A percentile compares a stretch with the other conserved stretches of the same genome.
These are phyloP conservation scores for Leptomonas pyrrhocoris DNA, from an alignment of 208 protist genomes.

Conservation along the genomic window DNA sequence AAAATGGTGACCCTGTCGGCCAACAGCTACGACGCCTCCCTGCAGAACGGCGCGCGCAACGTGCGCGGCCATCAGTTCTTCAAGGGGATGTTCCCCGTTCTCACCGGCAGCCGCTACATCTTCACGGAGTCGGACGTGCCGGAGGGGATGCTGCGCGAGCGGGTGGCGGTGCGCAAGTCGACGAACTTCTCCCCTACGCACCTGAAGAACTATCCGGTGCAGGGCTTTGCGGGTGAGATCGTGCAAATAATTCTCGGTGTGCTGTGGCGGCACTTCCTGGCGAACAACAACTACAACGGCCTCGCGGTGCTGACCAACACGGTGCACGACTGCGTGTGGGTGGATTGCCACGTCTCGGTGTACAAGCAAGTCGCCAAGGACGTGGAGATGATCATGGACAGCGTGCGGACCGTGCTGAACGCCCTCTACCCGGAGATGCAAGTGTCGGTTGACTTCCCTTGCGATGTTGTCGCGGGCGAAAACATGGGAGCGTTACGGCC, in stretches of 20 bases:
- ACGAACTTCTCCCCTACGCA: slow-evolving; percentile 93
- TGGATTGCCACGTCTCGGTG: slow-evolving; percentile 88
- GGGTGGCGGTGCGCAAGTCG: slow-evolving; percentile 65
- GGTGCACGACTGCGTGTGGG: slow-evolving; percentile 94
- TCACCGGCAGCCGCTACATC: slow-evolving; percentile 89
- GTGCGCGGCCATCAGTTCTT: slow-evolving; percentile 89
- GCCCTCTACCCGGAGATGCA: slow-evolving; percentile 85
- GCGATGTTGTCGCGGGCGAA: slow-evolving; percentile 88
- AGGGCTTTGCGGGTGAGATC: slow-evolving; percentile 94
- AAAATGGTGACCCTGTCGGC: slow-evolving; percentile 88
- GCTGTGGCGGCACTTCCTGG: slow-evolving; percentile 90
- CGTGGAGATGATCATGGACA: slow-evolving; percentile 86
- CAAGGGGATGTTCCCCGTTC: slow-evolving; percentile 92
- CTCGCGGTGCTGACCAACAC: slow-evolving; percentile 92
- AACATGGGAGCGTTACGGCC: slow-evolving; percentile 86
- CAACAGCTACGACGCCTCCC: slow-evolving; percentile 88
- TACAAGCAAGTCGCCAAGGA: slow-evolving; percentile 81
- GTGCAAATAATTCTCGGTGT: slow-evolving; percentile 93
- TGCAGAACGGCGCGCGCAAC: slow-evolving; percentile 88
- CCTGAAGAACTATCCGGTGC: slow-evolving; percentile 94
- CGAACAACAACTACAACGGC: slow-evolving; percentile 89
- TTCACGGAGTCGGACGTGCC: slow-evolving; percentile 91
- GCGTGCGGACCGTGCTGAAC: slow-evolving; percentile 81
- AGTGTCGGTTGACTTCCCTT: slow-evolving; percentile 85
- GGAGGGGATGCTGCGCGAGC: slow-evolving; percentile 71